phyloP scores from a whole-genome alignment of 352 stramenopile species.

The Pythium chondricola region DNA sequence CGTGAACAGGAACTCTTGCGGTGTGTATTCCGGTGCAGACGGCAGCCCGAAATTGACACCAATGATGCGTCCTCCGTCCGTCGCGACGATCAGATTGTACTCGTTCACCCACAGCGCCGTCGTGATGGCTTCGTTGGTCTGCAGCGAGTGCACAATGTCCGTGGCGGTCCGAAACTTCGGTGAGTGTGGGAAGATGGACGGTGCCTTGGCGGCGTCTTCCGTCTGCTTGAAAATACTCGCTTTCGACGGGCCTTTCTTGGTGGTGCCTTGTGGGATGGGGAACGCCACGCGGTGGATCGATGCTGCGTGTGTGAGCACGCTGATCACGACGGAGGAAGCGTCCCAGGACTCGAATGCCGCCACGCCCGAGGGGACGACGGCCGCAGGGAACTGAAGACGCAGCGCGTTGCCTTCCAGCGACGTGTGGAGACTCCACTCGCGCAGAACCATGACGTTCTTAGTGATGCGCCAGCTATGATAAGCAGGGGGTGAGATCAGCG shows the following conservation, averaged over 20 bases:
- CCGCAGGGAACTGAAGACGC: conserved; percentile 47
- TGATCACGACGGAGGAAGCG: conserved; percentile 40
- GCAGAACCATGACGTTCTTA: conserved; percentile 67
- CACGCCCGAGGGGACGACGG: conserved; percentile 50
- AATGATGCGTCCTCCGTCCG: conserved; percentile 48
- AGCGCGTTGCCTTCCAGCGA: conserved; percentile 50
- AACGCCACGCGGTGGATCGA: conserved; percentile 69
- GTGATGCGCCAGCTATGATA: conserved; percentile 53
- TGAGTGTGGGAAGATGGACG: conserved; percentile 36
- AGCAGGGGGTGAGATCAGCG: not conserved
- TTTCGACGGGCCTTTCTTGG: not conserved
- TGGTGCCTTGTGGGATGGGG: conserved; percentile 20
- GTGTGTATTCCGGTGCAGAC: conserved; percentile 24
- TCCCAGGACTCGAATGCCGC: conserved; percentile 61
- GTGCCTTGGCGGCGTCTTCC: conserved; percentile 8
- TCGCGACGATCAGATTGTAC: conserved; percentile 66
- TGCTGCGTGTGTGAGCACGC: conserved; percentile 59
- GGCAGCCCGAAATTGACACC: conserved; percentile 70
- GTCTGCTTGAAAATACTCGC: conserved; percentile 54
- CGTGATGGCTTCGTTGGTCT: conserved; percentile 52
- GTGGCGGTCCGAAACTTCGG: conserved; percentile 27
- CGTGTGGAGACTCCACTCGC: conserved; percentile 66
- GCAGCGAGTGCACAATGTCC: conserved; percentile 40
- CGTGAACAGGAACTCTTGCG: conserved; percentile 62
- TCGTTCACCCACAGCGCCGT: conserved; percentile 70